A percentile compares a stretch with the other conserved stretches of the same genome.
These are phyloP conservation scores for Pyrus hybrid DNA, from an alignment of 331 rosid genomes.

Conservation along the genomic window DNA sequence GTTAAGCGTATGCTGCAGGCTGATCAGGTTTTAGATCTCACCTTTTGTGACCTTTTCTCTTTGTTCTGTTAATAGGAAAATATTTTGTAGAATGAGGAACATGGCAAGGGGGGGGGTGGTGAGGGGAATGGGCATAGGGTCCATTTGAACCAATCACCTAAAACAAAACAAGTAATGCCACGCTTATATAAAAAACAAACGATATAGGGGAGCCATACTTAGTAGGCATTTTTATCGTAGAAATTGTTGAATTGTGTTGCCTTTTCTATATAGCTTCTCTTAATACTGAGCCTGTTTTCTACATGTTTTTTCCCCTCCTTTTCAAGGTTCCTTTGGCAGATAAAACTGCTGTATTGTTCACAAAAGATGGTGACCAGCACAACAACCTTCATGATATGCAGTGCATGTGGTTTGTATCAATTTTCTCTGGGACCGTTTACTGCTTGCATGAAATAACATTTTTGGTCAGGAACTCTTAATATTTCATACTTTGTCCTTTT, in stretches of 20 bases:
- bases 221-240: background rate
- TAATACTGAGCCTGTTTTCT: background rate
- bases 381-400: slow-evolving; percentile 99
- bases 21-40: slow-evolving; percentile 63
- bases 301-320: background rate
- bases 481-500: slow-evolving; percentile 2
- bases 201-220: background rate
- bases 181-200: background rate
- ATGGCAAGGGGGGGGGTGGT: background rate
- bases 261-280: background rate
- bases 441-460: background rate
- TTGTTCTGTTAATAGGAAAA: background rate
- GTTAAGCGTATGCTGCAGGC: slow-evolving; percentile 99
- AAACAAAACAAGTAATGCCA: background rate
- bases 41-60: background rate
- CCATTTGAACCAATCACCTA: background rate
- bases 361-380: slow-evolving; percentile 98
- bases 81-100: background rate
- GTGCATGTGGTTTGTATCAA: slow-evolving; percentile 92
- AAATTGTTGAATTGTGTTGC: background rate
- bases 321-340: slow-evolving; percentile 86
- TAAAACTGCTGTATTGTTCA: slow-evolving; percentile 93
- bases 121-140: background rate
- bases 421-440: slow-evolving; percentile 11
- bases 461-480: slow-evolving; percentile 10